Conservation (phyloP, 345 rosid species). For the Gossypium rotundifolium region DNA sequence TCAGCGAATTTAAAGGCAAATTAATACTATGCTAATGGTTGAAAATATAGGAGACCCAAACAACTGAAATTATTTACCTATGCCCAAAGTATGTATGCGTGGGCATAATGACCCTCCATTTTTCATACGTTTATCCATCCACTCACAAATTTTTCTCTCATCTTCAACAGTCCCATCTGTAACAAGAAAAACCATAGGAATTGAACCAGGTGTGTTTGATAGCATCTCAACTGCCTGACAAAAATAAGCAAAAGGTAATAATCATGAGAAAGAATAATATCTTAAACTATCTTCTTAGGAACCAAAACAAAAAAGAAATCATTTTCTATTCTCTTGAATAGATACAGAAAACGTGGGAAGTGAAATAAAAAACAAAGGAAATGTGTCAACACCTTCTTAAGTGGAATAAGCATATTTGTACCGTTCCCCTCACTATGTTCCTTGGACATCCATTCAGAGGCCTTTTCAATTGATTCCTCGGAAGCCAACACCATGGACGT, state of each 20-base stretch:
- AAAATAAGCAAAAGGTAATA: slow-evolving; percentile 12
- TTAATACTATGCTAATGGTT: not conserved
- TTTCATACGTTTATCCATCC: slow-evolving; percentile 48
- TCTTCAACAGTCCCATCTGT: slow-evolving; percentile 96
- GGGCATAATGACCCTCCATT: slow-evolving; percentile 39
- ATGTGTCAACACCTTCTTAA: slow-evolving; percentile 50
- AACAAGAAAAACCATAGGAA: slow-evolving; percentile 76
- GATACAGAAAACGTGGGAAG: not conserved
- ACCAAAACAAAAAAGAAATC: not conserved
- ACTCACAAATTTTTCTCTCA: slow-evolving; percentile 73
- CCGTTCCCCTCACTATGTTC: slow-evolving; percentile 59
- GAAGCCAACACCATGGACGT: slow-evolving; percentile 62
- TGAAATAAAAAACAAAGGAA: slow-evolving; percentile 5
- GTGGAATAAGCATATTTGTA: slow-evolving; percentile 67
- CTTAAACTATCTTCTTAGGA: not conserved
- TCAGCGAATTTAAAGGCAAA: not conserved
- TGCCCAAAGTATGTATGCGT: slow-evolving; percentile 57
- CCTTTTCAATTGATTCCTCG: slow-evolving; percentile 51
- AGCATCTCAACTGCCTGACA: slow-evolving; percentile 90
- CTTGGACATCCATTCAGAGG: slow-evolving; percentile 58
- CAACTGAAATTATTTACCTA: slow-evolving; percentile 36
- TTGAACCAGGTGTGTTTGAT: slow-evolving; percentile 42
- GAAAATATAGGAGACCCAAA: not conserved
- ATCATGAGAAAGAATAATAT: not conserved
- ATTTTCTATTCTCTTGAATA: not conserved